Conservation (phyloP, 2,329 filamentous ascomycete species). For the Catunica adiposa region DNA sequence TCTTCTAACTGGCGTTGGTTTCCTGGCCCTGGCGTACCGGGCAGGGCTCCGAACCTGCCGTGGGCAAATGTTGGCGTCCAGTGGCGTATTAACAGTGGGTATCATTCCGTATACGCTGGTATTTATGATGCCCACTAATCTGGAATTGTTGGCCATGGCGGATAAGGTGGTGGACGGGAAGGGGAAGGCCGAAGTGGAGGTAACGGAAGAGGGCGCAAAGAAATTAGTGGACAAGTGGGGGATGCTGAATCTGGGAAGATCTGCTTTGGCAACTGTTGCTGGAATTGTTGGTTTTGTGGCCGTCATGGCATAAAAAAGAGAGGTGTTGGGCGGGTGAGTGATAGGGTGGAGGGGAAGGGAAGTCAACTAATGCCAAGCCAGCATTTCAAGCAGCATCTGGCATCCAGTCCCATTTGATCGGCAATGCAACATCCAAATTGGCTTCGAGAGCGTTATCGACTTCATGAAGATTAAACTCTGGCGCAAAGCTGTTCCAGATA, state of each 20-base stretch:
- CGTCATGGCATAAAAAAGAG: background rate
- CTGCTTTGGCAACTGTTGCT: conserved; percentile 1
- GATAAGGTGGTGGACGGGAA: conserved; percentile 3
- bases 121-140: conserved; percentile 9
- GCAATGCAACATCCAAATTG: conserved; percentile 36
- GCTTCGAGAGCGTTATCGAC: conserved; percentile 38
- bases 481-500: conserved; percentile 26
- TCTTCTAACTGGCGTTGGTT: background rate
- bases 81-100: background rate
- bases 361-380: conserved; percentile 10
- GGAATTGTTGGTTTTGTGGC: conserved; percentile 5
- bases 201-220: conserved; percentile 2
- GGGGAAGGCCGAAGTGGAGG: background rate
- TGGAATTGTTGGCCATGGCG: conserved; percentile 5
- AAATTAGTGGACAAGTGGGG: conserved; percentile 11
- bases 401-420: conserved; percentile 34
- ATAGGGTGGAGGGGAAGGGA: background rate
- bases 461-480: conserved; percentile 35
- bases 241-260: conserved; percentile 10
- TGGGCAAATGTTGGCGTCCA: background rate
- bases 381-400: conserved; percentile 21
- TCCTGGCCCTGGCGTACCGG: conserved; percentile 1
- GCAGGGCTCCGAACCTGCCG: background rate
- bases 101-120: conserved; percentile 9
- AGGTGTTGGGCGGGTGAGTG: background rate